A percentile compares a stretch with the other conserved stretches of the same genome.
These are phyloP conservation scores for Gossypium herbaceum DNA, from an alignment of 345 rosid genomes.

Conservation along the genomic window DNA sequence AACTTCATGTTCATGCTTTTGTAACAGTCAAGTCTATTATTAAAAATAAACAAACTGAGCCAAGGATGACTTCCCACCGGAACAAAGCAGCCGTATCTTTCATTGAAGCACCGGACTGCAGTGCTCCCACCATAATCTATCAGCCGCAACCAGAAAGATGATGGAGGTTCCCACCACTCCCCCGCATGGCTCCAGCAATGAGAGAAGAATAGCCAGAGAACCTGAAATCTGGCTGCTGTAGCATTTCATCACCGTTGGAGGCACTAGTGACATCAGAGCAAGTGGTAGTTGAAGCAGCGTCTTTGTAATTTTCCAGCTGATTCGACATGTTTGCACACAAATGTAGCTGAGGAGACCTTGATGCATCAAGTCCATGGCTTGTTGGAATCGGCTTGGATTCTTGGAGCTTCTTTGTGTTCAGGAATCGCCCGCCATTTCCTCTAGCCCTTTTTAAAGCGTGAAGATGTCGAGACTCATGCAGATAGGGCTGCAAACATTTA, in stretches of 20 bases:
- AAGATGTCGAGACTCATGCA: slow-evolving; percentile 82
- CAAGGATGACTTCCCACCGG: slow-evolving; percentile 96
- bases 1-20: neutral
- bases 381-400: slow-evolving; percentile 31
- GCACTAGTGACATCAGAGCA: slow-evolving; percentile 46
- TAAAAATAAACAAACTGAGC: slow-evolving; percentile 37
- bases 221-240: slow-evolving; percentile 45
- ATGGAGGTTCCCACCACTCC: slow-evolving; percentile 38
- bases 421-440: slow-evolving; percentile 85
- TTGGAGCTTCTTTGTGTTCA: slow-evolving; percentile 49
- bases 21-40: neutral
- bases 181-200: slow-evolving; percentile 24
- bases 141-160: slow-evolving; percentile 26
- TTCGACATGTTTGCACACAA: neutral
- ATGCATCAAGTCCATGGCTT: slow-evolving; percentile 20
- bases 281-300: slow-evolving; percentile 40
- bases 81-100: slow-evolving; percentile 33
- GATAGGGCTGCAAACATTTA: slow-evolving; percentile 56
- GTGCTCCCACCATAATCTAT: slow-evolving; percentile 6
- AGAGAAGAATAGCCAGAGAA: slow-evolving; percentile 47
- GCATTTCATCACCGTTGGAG: slow-evolving; percentile 39
- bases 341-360: too few relatives aligned
- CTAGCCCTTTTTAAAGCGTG: slow-evolving; percentile 82
- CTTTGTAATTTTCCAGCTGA: slow-evolving; percentile 29
- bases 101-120: slow-evolving; percentile 16